Evolutionary conservation across 306 rosid genomes (phyloP).

Genomic region (Canavalia ensiformis): DNA sequence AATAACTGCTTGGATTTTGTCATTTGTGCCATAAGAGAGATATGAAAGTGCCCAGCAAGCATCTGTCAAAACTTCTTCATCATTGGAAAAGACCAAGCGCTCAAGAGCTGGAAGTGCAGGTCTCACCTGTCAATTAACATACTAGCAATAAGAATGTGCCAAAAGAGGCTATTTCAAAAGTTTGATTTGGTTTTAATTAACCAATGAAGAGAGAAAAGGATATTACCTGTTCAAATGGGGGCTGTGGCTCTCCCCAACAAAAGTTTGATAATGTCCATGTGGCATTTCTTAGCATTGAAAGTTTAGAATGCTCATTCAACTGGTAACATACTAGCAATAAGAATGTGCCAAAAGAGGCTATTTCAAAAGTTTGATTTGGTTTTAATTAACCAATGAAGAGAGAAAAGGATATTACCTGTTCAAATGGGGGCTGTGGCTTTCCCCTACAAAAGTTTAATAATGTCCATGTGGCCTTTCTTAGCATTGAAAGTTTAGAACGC

Average conservation of each 20-base stretch:
- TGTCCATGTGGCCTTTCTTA: constrained; percentile 91
- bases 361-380: background rate
- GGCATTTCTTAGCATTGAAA: constrained; percentile 86
- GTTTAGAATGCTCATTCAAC: constrained; percentile 80
- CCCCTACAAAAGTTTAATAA: constrained; percentile 89
- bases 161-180: constrained; percentile 19
- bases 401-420: constrained; percentile 58
- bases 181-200: background rate
- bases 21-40: constrained; percentile 82
- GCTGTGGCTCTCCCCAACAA: constrained; percentile 91
- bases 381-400: constrained; percentile 9
- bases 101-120: constrained; percentile 85
- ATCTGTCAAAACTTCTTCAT: constrained; percentile 83
- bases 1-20: constrained; percentile 84
- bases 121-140: constrained; percentile 63
- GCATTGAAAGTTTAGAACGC: constrained; percentile 80
- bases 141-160: constrained; percentile 4
- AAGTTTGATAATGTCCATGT: constrained; percentile 90
- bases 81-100: constrained; percentile 74
- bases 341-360: constrained; percentile 10
- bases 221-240: constrained; percentile 76
- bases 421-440: constrained; percentile 87
- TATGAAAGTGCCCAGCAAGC: constrained; percentile 89
- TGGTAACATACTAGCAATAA: constrained; percentile 46
- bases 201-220: background rate